Percentiles rank a stretch among this genome's conserved stretches.
Evolutionary conservation across 306 rosid species (phyloP).

Genomic region (Cicer yamashitae): DNA sequence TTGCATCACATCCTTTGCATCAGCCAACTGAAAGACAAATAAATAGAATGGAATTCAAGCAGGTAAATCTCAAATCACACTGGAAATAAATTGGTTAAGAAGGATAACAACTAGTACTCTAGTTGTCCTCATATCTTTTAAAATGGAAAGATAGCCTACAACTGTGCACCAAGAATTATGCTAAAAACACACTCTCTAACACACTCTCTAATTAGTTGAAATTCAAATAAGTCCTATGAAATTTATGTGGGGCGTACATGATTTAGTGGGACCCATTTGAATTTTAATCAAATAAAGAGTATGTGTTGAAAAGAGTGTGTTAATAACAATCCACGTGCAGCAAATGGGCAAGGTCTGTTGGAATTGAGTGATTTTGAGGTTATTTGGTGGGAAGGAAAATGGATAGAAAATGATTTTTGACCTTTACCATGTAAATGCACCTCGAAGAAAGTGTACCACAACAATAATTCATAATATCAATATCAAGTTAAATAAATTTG

Average conservation of each 20-base stretch:
- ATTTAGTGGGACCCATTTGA: too few relatives aligned
- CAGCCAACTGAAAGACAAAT: slow-evolving; percentile 66
- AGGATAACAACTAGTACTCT: slow-evolving; percentile 26
- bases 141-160: slow-evolving; percentile 26
- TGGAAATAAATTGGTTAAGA: background rate
- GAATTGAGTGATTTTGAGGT: slow-evolving; percentile 10
- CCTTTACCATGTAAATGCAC: slow-evolving; percentile 26
- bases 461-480: slow-evolving; percentile 30
- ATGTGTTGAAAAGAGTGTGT: too few relatives aligned
- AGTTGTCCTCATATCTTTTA: slow-evolving; percentile 20
- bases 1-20: slow-evolving; percentile 84
- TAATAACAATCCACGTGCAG: background rate
- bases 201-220: too few relatives aligned
- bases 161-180: background rate
- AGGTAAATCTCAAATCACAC: slow-evolving; percentile 29
- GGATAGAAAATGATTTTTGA: slow-evolving; percentile 7
- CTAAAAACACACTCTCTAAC: too few relatives aligned
- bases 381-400: background rate
- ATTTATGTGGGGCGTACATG: too few relatives aligned
- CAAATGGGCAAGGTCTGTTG: slow-evolving; percentile 8
- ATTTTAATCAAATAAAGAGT: too few relatives aligned
- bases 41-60: slow-evolving; percentile 23
- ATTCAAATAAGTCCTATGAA: too few relatives aligned
- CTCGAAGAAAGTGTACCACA: slow-evolving; percentile 17
- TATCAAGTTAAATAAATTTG: slow-evolving; percentile 19